These are phyloP conservation scores for Roridomyces roridus DNA, from an alignment of 768 basidiomycete genomes.

Conservation along the genomic window DNA sequence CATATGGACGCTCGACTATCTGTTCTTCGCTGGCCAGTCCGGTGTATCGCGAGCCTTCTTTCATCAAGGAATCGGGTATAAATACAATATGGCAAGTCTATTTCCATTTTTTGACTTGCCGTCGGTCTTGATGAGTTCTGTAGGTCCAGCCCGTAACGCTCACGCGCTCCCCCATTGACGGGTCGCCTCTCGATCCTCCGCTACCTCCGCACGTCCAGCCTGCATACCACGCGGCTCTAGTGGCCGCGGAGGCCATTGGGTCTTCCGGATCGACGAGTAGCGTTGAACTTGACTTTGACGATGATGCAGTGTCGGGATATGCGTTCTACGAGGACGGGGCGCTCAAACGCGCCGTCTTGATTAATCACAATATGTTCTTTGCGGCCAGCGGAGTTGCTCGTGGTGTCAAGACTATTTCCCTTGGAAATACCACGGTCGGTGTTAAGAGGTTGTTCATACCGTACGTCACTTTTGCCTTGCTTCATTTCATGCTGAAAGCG, in stretches of 20 bases:
- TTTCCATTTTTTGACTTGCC: constrained; percentile 2
- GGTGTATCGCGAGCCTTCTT: constrained; percentile 27
- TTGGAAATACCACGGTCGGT: not conserved
- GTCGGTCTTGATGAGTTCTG: not conserved
- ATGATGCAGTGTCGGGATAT: constrained; percentile 47
- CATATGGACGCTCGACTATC: constrained; percentile 54
- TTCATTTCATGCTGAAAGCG: not conserved
- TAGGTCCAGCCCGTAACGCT: constrained; percentile 53
- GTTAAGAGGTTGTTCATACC: constrained; percentile 19
- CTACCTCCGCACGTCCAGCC: constrained; percentile 50
- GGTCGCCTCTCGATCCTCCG: constrained; percentile 36
- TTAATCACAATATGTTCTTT: constrained; percentile 47
- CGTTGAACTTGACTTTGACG: constrained; percentile 42
- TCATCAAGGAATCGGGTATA: constrained; percentile 16
- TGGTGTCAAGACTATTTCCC: constrained; percentile 4
- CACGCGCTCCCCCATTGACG: constrained; percentile 47
- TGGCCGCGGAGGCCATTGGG: constrained; percentile 46
- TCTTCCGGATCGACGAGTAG: constrained; percentile 32
- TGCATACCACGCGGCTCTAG: constrained; percentile 49
- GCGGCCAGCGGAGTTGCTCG: constrained; percentile 6
- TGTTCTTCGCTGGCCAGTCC: constrained; percentile 50
- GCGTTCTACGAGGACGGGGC: constrained; percentile 44
- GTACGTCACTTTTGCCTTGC: not conserved
- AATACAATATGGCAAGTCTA: constrained; percentile 7
- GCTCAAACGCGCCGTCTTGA: constrained; percentile 44